Evolutionary conservation across 2,329 filamentous ascomycete species (phyloP).

Genomic region (Cercospora zeae-maydis): DNA sequence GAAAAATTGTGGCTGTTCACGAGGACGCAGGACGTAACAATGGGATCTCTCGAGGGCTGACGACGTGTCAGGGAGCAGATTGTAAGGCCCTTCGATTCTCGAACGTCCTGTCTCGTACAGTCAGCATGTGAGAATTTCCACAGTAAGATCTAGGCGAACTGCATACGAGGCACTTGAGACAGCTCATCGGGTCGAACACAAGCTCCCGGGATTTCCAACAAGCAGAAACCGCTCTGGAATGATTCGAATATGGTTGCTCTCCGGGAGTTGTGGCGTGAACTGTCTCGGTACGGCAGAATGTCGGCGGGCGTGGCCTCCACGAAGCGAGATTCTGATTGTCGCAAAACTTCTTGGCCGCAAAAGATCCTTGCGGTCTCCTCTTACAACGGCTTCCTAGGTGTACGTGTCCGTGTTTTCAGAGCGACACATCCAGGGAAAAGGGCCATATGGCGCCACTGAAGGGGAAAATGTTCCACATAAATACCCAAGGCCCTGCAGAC

Average conservation of each 20-base stretch:
- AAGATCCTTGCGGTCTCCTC: no score
- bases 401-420: no score
- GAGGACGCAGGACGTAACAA: background rate
- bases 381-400: background rate
- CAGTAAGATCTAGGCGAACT: background rate
- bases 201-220: background rate
- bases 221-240: background rate
- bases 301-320: background rate
- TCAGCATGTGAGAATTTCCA: background rate
- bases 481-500: background rate
- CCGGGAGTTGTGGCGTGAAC: background rate
- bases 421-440: no score
- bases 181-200: background rate
- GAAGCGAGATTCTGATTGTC: background rate
- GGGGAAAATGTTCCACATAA: background rate
- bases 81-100: background rate
- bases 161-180: background rate
- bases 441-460: conserved; percentile 1
- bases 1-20: background rate
- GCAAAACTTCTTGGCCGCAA: background rate
- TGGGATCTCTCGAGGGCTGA: background rate
- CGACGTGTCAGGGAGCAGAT: background rate
- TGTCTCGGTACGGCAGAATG: background rate
- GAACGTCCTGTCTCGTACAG: background rate
- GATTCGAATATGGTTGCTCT: background rate